Evolutionary conservation across 2,329 filamentous ascomycete species (phyloP).

Genomic region (Xylaria sp.): DNA sequence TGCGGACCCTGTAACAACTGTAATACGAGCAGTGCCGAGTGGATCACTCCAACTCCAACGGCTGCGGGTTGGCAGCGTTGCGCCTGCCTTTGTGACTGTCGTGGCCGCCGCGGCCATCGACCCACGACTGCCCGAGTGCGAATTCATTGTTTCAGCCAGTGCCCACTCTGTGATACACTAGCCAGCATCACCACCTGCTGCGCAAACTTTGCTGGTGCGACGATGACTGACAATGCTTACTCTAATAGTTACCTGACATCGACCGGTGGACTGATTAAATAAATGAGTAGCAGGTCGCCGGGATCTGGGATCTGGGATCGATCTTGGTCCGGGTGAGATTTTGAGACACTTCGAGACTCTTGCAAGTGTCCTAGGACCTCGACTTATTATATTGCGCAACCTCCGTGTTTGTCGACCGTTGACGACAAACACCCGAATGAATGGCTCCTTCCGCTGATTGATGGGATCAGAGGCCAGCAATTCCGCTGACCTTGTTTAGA

Average conservation of each 20-base stretch:
- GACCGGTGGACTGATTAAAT: background rate
- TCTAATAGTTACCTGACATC: background rate
- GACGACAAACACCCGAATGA: slow-evolving; percentile 16
- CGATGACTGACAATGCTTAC: background rate
- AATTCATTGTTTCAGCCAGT: slow-evolving; percentile 30
- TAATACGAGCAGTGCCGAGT: slow-evolving; percentile 25
- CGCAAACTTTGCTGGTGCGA: background rate
- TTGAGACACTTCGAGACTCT: background rate
- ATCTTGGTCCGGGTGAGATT: background rate
- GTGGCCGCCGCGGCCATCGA: background rate
- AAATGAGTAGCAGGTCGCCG: background rate
- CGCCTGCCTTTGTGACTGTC: background rate
- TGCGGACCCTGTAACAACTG: slow-evolving; percentile 30
- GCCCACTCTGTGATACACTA: slow-evolving; percentile 29
- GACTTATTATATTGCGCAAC: slow-evolving; percentile 22
- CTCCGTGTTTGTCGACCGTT: background rate
- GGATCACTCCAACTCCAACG: slow-evolving; percentile 27
- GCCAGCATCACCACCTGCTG: slow-evolving; percentile 22
- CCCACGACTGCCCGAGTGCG: slow-evolving; percentile 19
- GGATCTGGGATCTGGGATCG: background rate
- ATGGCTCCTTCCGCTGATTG: slow-evolving; percentile 20
- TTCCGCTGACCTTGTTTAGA: slow-evolving; percentile 24
- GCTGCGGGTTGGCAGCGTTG: slow-evolving; percentile 17
- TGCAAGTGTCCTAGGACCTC: background rate
- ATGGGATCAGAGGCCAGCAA: slow-evolving; percentile 18